Base-by-base conservation (phyloP, 2,329 filamentous ascomycete species). In the Fusarium sulawesiense region DNA sequence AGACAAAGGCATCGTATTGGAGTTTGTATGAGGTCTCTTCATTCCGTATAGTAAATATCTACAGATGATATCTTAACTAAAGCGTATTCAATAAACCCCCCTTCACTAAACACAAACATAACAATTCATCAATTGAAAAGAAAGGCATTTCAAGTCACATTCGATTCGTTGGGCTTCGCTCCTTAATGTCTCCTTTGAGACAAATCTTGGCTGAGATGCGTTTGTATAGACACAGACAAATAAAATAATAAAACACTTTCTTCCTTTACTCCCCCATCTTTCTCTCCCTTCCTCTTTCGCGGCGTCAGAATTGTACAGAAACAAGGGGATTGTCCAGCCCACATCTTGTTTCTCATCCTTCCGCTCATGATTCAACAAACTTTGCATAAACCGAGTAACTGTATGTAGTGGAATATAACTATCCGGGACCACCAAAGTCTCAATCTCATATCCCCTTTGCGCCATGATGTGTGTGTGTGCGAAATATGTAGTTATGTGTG, bases 371-470 rank as follows among this genome's bases (percentile, higher is more conserved):
- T 59, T 48, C 56, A 47, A 72, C 72, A 66, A 51, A 60, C 66
- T 73, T 74, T 72, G 68, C 70, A 59, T 71, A 61, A 53, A 68
- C 60, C 50, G 58, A 71, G 61, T 67, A 66, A 65, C 63, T 65
- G 64, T 75, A 71, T 69, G 72, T 72, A 71, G 59, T 68, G 72
- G 72, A 73, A 69, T 70, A 65, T 63, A 68, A 67, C 64, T 71
- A 57, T 72, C 62, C 61, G 65, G 72, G 64, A 72, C 71, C 69
- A 68, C 60, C 69, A 56, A 56, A 71, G 37, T 70, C 62, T 70
- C 73, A 75, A 64, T 70, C 69, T 76, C 64, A 61, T 55, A 65
- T 66, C 64, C 71, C 48, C 60, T 56, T 74, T 74, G 62, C 73
- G 73, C 70, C 73, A 44, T 75, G 63, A 73, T 73, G 55, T 72